Percentiles rank a stretch among this genome's conserved stretches.
These are phyloP conservation scores for Wickerhamomyces sydowiorum DNA, from an alignment of 805 yeast genomes.

Conservation along the genomic window DNA sequence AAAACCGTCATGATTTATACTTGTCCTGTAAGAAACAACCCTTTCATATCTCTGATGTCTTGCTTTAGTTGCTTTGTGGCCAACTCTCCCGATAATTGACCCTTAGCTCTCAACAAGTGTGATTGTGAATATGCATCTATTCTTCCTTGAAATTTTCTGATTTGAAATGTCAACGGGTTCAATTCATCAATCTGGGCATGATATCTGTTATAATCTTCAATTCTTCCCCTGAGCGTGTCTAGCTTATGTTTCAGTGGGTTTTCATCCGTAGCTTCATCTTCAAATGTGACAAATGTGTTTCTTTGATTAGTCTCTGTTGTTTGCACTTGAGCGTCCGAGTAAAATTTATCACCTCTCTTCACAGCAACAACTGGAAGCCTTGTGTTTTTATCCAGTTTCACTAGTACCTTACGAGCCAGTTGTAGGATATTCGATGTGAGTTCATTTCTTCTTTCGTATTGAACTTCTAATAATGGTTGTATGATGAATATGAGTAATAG, in stretches of 20 bases:
- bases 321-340: constrained; percentile 30
- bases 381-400: constrained; percentile 20
- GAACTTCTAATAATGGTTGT: constrained; percentile 34
- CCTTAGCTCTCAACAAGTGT: constrained; percentile 15
- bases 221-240: constrained; percentile 20
- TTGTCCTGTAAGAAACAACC: constrained; percentile 34
- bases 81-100: constrained; percentile 17
- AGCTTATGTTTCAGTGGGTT: constrained; percentile 22
- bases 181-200: constrained; percentile 14
- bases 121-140: constrained; percentile 17
- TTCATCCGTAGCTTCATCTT: constrained; percentile 6
- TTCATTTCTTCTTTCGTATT: constrained; percentile 33
- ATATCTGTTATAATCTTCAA: constrained; percentile 23
- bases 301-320: constrained; percentile 11
- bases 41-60: constrained; percentile 32
- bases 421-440: constrained; percentile 24
- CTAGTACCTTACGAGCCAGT: constrained; percentile 25
- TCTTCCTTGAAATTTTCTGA: constrained; percentile 21
- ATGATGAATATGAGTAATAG: constrained; percentile 27
- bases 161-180: constrained; percentile 24
- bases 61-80: constrained; percentile 19
- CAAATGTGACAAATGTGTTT: constrained; percentile 13
- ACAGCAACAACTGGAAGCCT: constrained; percentile 36
- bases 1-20: constrained; percentile 10
- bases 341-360: constrained; percentile 32